phyloP scores from a whole-genome alignment of 2,329 filamentous ascomycete species.

The Phaeosphaeria sp. region DNA sequence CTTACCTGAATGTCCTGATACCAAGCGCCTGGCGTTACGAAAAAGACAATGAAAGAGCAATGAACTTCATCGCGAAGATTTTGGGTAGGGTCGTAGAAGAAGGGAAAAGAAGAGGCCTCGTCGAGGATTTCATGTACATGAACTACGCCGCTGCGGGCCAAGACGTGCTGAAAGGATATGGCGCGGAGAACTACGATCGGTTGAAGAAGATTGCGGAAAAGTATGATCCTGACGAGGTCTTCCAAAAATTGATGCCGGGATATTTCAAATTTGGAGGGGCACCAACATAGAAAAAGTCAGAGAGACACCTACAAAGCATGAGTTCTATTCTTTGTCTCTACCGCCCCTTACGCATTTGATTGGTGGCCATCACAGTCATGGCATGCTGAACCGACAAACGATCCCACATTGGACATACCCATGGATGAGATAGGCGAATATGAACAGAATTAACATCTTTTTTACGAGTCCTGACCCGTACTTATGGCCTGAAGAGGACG shows the following conservation, averaged over 20 bases:
- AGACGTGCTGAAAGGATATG: slow-evolving; percentile 52
- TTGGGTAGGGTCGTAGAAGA: slow-evolving; percentile 15
- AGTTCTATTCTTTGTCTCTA: neutral
- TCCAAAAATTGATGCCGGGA: slow-evolving; percentile 28
- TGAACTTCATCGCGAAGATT: slow-evolving; percentile 16
- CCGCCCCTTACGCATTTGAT: neutral
- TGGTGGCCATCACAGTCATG: neutral
- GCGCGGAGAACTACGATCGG: slow-evolving; percentile 40
- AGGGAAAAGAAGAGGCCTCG: slow-evolving; percentile 17
- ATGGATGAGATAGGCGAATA: neutral
- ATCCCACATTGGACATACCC: neutral
- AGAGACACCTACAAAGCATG: neutral
- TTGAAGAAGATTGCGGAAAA: slow-evolving; percentile 24
- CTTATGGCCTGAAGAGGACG: neutral
- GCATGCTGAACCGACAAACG: neutral
- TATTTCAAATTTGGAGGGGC: slow-evolving; percentile 28
- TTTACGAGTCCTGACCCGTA: neutral
- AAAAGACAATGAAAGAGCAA: slow-evolving; percentile 21
- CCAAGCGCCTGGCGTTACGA: slow-evolving; percentile 26
- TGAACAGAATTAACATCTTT: neutral
- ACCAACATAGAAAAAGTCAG: neutral
- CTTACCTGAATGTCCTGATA: slow-evolving; percentile 19
- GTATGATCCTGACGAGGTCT: slow-evolving; percentile 27
- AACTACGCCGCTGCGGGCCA: slow-evolving; percentile 56
- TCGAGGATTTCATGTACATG: slow-evolving; percentile 50